These are phyloP conservation scores for Sindora glabra DNA, from an alignment of 306 rosid species.

Conservation along the genomic window DNA sequence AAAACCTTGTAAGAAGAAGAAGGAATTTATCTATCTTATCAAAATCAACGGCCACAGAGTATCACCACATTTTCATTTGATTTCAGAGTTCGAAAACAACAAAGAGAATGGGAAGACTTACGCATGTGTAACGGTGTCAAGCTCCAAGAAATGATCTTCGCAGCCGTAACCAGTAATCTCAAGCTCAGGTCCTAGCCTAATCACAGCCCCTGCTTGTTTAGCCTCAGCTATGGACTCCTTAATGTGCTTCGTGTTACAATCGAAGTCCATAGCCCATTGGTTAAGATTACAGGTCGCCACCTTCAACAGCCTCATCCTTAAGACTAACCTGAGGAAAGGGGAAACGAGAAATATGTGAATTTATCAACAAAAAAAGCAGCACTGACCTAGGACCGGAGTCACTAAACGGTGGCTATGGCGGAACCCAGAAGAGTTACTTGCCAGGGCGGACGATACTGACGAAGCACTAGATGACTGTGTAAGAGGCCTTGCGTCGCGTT, in stretches of 20 bases:
- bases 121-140: constrained; percentile 81
- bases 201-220: constrained; percentile 65
- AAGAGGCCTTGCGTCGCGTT: not conserved
- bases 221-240: constrained; percentile 56
- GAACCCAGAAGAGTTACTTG: not conserved
- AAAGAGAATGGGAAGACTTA: constrained; percentile 3
- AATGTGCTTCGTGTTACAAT: constrained; percentile 56
- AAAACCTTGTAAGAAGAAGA: too few relatives aligned
- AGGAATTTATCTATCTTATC: too few relatives aligned
- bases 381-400: too few relatives aligned
- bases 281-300: constrained; percentile 89
- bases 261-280: constrained; percentile 99
- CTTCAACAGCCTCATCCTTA: constrained; percentile 72
- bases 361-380: too few relatives aligned
- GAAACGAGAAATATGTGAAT: not conserved
- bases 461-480: not conserved
- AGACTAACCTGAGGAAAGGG: not conserved
- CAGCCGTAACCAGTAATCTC: constrained; percentile 95
- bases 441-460: not conserved
- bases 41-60: too few relatives aligned
- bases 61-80: not conserved
- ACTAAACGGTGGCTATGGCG: too few relatives aligned
- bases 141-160: constrained; percentile 95
- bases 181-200: constrained; percentile 92
- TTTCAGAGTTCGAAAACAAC: not conserved